These are phyloP conservation scores for Bonnemaisonia californica DNA, from an alignment of 31 red algal genomes.

Conservation along the genomic window DNA sequence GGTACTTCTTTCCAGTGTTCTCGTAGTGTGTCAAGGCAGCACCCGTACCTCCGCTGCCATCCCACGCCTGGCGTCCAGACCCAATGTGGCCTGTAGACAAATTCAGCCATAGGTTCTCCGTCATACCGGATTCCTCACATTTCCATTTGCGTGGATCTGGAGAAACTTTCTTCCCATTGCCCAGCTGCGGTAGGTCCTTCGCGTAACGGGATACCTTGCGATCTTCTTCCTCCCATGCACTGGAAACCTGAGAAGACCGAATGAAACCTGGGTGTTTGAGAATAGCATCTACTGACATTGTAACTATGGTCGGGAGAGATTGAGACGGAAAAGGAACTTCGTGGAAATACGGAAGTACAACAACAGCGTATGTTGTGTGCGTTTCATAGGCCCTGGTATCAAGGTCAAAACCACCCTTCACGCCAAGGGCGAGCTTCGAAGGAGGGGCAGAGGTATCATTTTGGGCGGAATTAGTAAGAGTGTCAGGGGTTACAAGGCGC, in stretches of 20 bases:
- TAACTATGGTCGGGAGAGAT: slow-evolving; percentile 37
- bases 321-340: slow-evolving; percentile 38
- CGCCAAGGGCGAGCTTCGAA: slow-evolving; percentile 78
- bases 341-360: slow-evolving; percentile 35
- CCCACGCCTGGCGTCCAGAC: slow-evolving; percentile 80
- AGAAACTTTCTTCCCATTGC: slow-evolving; percentile 65
- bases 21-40: slow-evolving; percentile 80
- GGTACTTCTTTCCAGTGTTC: slow-evolving; percentile 76
- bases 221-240: slow-evolving; percentile 81
- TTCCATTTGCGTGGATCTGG: slow-evolving; percentile 75
- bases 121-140: slow-evolving; percentile 80
- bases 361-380: slow-evolving; percentile 42
- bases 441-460: slow-evolving; percentile 37
- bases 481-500: slow-evolving; percentile 12
- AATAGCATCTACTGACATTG: slow-evolving; percentile 44
- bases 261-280: slow-evolving; percentile 28
- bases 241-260: slow-evolving; percentile 29
- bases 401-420: slow-evolving; percentile 70
- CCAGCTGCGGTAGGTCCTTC: slow-evolving; percentile 58
- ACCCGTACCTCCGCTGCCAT: slow-evolving; percentile 82
- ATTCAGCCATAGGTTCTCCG: slow-evolving; percentile 94
- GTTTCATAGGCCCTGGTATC: slow-evolving; percentile 28
- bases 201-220: slow-evolving; percentile 78
- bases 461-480: background rate
- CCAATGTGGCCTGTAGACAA: slow-evolving; percentile 87